These are phyloP conservation scores for Pulicaria dysenterica DNA, from an alignment of 129 eudicot genomes.

Conservation along the genomic window DNA sequence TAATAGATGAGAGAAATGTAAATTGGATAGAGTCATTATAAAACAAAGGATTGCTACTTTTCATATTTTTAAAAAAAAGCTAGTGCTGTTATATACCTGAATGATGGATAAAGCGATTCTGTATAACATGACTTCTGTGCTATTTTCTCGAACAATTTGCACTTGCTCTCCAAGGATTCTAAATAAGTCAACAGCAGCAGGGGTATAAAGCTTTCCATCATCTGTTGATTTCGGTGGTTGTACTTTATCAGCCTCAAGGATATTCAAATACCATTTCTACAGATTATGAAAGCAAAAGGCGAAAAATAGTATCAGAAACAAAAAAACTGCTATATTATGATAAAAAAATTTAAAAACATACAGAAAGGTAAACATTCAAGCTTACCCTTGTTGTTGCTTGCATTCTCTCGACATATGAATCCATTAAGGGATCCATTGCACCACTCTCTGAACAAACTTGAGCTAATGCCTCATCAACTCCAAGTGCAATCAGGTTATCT, in stretches of 20 bases:
- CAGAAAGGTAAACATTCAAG: background rate
- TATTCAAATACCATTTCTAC: conserved; percentile 97
- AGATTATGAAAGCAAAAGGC: conserved; percentile 9
- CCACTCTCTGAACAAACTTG: conserved; percentile 99
- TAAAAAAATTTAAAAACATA: background rate
- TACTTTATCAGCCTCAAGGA: conserved; percentile 91
- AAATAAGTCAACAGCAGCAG: conserved; percentile 97
- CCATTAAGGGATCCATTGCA: conserved; percentile 99
- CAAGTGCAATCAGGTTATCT: conserved; percentile 87
- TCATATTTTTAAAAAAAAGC: background rate
- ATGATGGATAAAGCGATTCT: conserved; percentile 92
- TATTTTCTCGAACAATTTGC: conserved; percentile 90
- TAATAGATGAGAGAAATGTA: background rate
- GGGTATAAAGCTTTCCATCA: conserved; percentile 94
- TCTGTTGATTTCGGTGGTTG: conserved; percentile 95
- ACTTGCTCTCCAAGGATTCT: conserved; percentile 97
- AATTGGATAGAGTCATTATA: background rate
- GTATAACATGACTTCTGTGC: conserved; percentile 96
- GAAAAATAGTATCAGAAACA: conserved; percentile 9
- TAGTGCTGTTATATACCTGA: conserved; percentile 57
- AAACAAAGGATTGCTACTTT: background rate
- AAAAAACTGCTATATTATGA: background rate
- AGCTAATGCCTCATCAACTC: conserved; percentile 96
- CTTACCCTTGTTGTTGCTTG: conserved; percentile 93
- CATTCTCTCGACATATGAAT: conserved; percentile 98